Evolutionary conservation across 2,329 filamentous ascomycete genomes (phyloP).

Genomic region (Fusarium setosum): DNA sequence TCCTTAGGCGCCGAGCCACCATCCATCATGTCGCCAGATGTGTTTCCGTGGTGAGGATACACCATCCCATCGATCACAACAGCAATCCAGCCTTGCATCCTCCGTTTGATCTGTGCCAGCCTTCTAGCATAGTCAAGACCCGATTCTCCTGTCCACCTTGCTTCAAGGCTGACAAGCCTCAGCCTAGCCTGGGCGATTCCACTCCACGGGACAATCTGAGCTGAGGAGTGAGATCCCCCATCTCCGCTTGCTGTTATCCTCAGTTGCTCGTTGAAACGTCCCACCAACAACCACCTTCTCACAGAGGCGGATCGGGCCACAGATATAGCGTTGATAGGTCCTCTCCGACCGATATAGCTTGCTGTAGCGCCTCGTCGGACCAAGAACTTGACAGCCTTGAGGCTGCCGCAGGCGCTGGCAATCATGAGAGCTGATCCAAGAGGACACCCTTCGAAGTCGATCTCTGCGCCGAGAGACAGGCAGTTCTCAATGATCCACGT

Average conservation of each 20-base stretch:
- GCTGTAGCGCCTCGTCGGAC: not conserved
- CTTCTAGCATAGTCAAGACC: not conserved
- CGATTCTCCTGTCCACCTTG: not conserved
- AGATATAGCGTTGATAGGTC: not conserved
- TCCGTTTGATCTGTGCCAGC: not conserved
- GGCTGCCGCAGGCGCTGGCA: constrained; percentile 17
- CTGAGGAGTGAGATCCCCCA: not conserved
- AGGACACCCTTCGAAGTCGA: constrained; percentile 20
- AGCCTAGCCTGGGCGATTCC: not conserved
- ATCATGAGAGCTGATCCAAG: constrained; percentile 22
- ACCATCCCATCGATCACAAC: not conserved
- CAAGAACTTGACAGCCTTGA: constrained; percentile 9
- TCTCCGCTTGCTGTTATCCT: not conserved
- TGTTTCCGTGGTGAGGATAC: not conserved
- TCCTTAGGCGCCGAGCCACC: not conserved
- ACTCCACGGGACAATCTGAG: not conserved
- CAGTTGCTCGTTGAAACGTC: not conserved
- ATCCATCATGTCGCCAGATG: not conserved
- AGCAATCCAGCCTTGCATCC: not conserved
- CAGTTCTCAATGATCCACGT: constrained; percentile 8
- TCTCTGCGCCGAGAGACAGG: not conserved
- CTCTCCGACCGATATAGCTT: not conserved
- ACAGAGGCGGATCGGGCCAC: not conserved
- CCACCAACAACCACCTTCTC: not conserved
- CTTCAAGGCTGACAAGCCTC: not conserved